phyloP scores from a whole-genome alignment of 2,329 filamentous ascomycete species.

The Pyrenophora seminiperda region DNA sequence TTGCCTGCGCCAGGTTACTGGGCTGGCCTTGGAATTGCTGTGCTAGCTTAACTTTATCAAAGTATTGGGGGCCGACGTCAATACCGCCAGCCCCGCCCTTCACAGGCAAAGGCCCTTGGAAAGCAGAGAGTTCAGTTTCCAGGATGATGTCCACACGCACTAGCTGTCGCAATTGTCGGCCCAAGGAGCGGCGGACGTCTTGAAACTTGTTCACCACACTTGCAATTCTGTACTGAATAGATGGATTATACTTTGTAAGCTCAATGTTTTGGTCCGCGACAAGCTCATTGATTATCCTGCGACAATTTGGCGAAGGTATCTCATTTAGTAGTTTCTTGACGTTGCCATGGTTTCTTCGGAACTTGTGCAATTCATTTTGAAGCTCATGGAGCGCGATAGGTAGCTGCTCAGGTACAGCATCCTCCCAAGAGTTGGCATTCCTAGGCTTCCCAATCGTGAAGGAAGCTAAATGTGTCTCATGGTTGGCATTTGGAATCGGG shows the following conservation, averaged over 20 bases:
- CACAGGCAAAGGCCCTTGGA: slow-evolving; percentile 11
- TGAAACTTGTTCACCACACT: slow-evolving; percentile 31
- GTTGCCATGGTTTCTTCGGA: slow-evolving; percentile 23
- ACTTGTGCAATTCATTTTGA: slow-evolving; percentile 27
- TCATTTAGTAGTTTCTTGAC: slow-evolving; percentile 30
- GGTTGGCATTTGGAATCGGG: slow-evolving; percentile 13
- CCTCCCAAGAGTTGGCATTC: slow-evolving; percentile 31
- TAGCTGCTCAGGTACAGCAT: slow-evolving; percentile 30
- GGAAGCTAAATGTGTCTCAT: slow-evolving; percentile 30
- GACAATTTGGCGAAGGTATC: slow-evolving; percentile 34
- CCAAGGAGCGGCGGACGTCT: slow-evolving; percentile 16
- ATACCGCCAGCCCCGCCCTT: slow-evolving; percentile 1
- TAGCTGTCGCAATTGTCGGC: slow-evolving; percentile 20
- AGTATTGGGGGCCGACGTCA: slow-evolving; percentile 6
- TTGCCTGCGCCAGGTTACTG: slow-evolving; percentile 5
- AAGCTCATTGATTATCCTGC: slow-evolving; percentile 33
- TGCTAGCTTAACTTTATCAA: slow-evolving; percentile 9
- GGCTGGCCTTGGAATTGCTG: slow-evolving; percentile 10
- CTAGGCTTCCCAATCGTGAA: slow-evolving; percentile 36
- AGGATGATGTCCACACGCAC: slow-evolving; percentile 37
- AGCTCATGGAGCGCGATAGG: slow-evolving; percentile 30
- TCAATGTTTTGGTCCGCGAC: slow-evolving; percentile 34
- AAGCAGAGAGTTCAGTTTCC: slow-evolving; percentile 32
- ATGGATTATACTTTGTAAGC: slow-evolving; percentile 29
- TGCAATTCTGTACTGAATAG: slow-evolving; percentile 36